Evolutionary conservation across 2,329 filamentous ascomycete genomes (phyloP).

Genomic region (Parasarocladium wereldwijsianum): DNA sequence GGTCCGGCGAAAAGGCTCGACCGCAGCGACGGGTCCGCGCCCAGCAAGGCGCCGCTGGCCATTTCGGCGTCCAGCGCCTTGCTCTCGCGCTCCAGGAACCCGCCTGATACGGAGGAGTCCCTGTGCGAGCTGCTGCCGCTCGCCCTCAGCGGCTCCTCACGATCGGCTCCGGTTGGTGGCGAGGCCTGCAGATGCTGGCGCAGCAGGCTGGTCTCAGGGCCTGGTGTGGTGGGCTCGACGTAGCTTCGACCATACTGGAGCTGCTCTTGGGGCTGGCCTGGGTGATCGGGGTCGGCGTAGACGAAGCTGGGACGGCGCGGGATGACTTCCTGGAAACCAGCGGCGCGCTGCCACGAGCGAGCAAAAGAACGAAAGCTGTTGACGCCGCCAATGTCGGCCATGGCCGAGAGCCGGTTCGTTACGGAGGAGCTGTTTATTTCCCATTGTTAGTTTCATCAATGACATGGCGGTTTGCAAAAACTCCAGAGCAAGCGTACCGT

Average conservation of each 20-base stretch:
- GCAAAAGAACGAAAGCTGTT: constrained; percentile 94
- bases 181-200: constrained; percentile 35
- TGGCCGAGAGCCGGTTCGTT: constrained; percentile 37
- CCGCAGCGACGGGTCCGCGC: constrained; percentile 13
- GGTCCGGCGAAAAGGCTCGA: constrained; percentile 39
- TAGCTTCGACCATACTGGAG: constrained; percentile 26
- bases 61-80: constrained; percentile 31
- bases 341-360: constrained; percentile 81
- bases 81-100: constrained; percentile 30
- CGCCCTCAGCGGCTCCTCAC: constrained; percentile 1
- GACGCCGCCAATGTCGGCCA: constrained; percentile 67
- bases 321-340: constrained; percentile 75
- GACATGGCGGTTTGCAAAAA: too few relatives aligned
- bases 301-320: constrained; percentile 65
- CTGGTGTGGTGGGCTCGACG: constrained; percentile 18
- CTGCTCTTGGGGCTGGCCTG: constrained; percentile 10
- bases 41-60: constrained; percentile 14
- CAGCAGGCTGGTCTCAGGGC: constrained; percentile 28
- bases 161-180: constrained; percentile 8
- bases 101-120: constrained; percentile 6
- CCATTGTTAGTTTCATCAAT: neutral
- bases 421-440: constrained; percentile 42
- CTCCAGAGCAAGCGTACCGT: neutral
- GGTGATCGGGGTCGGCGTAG: constrained; percentile 37
- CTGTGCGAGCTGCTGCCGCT: constrained; percentile 3